phyloP scores from a whole-genome alignment of 2,329 filamentous ascomycete species.

The Aureobasidium sp. region DNA sequence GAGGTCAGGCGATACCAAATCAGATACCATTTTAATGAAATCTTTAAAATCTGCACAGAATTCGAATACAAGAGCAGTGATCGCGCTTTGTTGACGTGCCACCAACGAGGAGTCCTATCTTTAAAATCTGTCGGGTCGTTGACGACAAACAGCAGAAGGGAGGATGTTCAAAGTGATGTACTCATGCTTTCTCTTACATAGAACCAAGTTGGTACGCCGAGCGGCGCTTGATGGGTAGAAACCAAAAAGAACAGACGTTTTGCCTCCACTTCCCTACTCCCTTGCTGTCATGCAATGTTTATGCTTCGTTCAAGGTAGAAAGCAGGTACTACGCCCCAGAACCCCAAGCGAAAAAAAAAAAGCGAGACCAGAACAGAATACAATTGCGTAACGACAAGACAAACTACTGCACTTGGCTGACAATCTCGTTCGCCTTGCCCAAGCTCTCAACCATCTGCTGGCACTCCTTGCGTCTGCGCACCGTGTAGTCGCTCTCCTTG shows the following conservation, averaged over 20 bases:
- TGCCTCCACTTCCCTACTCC: neutral
- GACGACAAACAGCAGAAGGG: neutral
- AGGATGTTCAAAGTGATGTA: neutral
- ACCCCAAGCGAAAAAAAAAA: neutral
- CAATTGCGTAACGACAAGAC: neutral
- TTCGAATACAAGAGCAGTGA: neutral
- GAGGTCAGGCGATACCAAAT: neutral
- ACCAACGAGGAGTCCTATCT: neutral
- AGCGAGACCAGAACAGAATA: neutral
- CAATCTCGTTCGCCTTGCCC: conserved; percentile 85
- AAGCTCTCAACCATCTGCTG: conserved; percentile 98
- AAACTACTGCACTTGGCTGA: conserved; percentile 62
- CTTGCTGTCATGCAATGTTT: conserved; percentile 1
- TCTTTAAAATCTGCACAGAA: neutral
- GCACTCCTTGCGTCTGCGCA: conserved; percentile 92
- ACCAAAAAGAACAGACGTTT: neutral
- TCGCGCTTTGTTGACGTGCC: neutral
- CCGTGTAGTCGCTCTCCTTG: conserved; percentile 96
- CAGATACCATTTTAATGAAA: conserved; percentile 1
- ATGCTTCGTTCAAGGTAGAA: neutral
- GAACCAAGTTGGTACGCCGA: neutral
- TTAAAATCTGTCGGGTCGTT: too few species aligned
- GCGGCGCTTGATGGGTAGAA: neutral
- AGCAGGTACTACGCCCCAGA: neutral
- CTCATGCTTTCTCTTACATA: conserved; percentile 1